A percentile compares a stretch with the other conserved stretches of the same genome.
Evolutionary conservation across 225 moss, liverwort and hornwort species (phyloP).

Genomic region (Marchantia paleacea): DNA sequence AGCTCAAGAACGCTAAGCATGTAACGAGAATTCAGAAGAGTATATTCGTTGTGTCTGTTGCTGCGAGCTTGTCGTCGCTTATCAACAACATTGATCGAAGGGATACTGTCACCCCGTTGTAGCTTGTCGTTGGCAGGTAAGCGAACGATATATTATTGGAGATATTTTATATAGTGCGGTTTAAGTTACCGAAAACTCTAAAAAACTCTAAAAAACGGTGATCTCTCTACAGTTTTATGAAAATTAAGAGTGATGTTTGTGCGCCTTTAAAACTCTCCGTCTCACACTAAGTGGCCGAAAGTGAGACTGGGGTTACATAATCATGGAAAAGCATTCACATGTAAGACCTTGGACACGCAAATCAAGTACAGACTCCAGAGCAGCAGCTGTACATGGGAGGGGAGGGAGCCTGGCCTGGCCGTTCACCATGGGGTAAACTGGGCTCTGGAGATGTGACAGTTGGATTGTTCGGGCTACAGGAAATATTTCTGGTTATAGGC

Average conservation of each 20-base stretch:
- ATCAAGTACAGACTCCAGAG: neutral
- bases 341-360: neutral
- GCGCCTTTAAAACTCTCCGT: too few species aligned
- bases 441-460: neutral
- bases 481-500: constrained; percentile 1
- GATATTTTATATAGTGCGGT: neutral
- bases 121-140: neutral
- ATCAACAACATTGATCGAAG: neutral
- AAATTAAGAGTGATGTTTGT: too few species aligned
- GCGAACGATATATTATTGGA: too few species aligned
- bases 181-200: neutral
- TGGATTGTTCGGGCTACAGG: neutral
- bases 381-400: neutral
- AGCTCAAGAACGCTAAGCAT: neutral
- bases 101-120: neutral
- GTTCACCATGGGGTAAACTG: neutral
- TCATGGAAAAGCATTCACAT: neutral
- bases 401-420: neutral
- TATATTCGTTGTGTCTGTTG: neutral
- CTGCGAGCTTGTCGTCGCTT: neutral
- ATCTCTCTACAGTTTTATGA: too few species aligned
- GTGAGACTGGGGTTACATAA: too few species aligned
- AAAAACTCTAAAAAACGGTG: too few species aligned
- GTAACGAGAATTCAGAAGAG: neutral
- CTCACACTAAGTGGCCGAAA: too few species aligned